Evolutionary conservation across 106 monocot species (phyloP).

Genomic region (Acorus calamus): DNA sequence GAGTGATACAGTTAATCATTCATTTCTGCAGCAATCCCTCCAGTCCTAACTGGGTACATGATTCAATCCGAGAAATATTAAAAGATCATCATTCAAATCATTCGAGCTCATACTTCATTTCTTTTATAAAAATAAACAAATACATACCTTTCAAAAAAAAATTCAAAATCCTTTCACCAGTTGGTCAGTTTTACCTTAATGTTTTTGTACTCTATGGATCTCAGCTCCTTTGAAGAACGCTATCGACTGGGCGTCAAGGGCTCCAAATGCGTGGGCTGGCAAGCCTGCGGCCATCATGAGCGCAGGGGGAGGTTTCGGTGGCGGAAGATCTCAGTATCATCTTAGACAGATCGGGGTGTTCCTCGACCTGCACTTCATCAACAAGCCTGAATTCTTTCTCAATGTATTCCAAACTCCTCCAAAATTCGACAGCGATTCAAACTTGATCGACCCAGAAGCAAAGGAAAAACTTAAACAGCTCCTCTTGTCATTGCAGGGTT

Average conservation of each 20-base stretch:
- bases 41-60: no score
- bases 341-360: slow-evolving; percentile 42
- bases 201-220: neutral
- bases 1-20: no score
- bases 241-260: slow-evolving; percentile 49
- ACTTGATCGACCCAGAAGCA: slow-evolving; percentile 30
- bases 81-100: no score
- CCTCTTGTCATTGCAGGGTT: slow-evolving; percentile 30
- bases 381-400: slow-evolving; percentile 42
- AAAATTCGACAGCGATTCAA: slow-evolving; percentile 42
- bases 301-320: slow-evolving; percentile 37
- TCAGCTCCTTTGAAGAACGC: slow-evolving; percentile 51
- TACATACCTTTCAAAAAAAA: no score
- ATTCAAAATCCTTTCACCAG: no score
- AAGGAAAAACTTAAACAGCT: slow-evolving; percentile 24
- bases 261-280: slow-evolving; percentile 41
- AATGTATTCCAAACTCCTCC: slow-evolving; percentile 19
- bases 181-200: no score
- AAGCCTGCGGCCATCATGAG: slow-evolving; percentile 45
- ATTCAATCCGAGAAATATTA: no score
- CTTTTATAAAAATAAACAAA: no score
- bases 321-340: slow-evolving; percentile 34
- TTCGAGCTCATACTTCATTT: no score
- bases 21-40: no score
- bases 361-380: slow-evolving; percentile 49